Evolutionary conservation across 2,329 filamentous ascomycete species (phyloP).

Genomic region (Fusarium avenaceum): DNA sequence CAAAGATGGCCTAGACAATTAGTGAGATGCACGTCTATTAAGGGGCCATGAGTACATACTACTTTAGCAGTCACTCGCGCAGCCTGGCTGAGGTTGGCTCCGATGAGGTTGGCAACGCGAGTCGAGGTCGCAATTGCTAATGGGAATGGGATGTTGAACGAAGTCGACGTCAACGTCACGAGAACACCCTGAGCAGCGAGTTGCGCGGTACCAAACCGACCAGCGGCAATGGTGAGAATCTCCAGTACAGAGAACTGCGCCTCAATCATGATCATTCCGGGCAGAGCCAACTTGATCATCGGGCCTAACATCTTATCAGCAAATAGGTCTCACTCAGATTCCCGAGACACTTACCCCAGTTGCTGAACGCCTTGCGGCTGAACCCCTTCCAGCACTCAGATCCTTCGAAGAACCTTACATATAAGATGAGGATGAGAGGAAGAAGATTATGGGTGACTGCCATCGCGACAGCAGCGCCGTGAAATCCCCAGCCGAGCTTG

Average conservation of each 20-base stretch:
- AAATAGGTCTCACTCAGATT: background rate
- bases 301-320: conserved; percentile 52
- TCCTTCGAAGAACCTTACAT: conserved; percentile 78
- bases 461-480: conserved; percentile 84
- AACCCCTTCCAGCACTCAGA: conserved; percentile 85
- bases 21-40: background rate
- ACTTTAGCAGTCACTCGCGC: conserved; percentile 83
- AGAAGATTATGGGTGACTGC: conserved; percentile 81
- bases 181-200: conserved; percentile 89
- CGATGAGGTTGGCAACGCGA: conserved; percentile 89
- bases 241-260: conserved; percentile 93
- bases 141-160: conserved; percentile 91
- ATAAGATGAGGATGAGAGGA: conserved; percentile 78
- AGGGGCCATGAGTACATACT: conserved; percentile 54
- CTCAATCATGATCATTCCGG: conserved; percentile 90
- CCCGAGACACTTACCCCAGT: conserved; percentile 66
- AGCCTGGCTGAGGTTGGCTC: conserved; percentile 81
- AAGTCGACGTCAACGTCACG: conserved; percentile 79
- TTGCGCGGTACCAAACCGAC: conserved; percentile 79
- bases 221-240: conserved; percentile 82
- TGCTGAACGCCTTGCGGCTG: conserved; percentile 73
- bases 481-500: conserved; percentile 74
- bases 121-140: conserved; percentile 90
- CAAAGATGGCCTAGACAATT: conserved; percentile 64
- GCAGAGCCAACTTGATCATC: conserved; percentile 87